phyloP scores from a whole-genome alignment of 306 rosid genomes.

The Arachis hypogaea region DNA sequence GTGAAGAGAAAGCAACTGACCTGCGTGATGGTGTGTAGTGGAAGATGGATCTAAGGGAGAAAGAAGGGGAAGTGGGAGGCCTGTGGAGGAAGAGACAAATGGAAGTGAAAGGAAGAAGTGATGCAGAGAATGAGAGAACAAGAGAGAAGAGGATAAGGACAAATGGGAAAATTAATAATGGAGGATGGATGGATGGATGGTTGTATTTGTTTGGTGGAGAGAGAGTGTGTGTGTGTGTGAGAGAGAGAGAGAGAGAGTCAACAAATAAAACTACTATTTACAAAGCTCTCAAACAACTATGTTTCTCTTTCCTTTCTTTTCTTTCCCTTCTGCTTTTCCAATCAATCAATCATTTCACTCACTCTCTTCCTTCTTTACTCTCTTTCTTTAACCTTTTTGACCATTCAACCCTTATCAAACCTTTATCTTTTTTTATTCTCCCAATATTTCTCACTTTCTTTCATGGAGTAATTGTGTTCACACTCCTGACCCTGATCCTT shows the following conservation, averaged over 20 bases:
- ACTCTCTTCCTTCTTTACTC: neutral
- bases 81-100: conserved; percentile 7
- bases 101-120: neutral
- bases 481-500: neutral
- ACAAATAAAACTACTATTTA: conserved; percentile 49
- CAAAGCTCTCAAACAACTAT: conserved; percentile 44
- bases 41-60: conserved; percentile 1
- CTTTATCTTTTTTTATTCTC: neutral
- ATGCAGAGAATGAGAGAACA: neutral
- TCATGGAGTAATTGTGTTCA: neutral
- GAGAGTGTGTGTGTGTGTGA: neutral
- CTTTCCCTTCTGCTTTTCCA: conserved; percentile 1
- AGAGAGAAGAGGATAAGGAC: conserved; percentile 29
- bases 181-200: conserved; percentile 1
- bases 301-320: conserved; percentile 5
- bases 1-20: conserved; percentile 36
- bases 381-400: conserved; percentile 58
- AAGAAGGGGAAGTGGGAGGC: conserved; percentile 12
- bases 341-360: neutral
- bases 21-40: neutral
- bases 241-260: conserved; percentile 13
- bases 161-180: conserved; percentile 32
- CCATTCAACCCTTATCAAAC: conserved; percentile 55
- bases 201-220: conserved; percentile 32
- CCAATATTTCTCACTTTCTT: neutral